Evolutionary conservation across 2,329 filamentous ascomycete genomes (phyloP).

Genomic region (Fusarium sp.): DNA sequence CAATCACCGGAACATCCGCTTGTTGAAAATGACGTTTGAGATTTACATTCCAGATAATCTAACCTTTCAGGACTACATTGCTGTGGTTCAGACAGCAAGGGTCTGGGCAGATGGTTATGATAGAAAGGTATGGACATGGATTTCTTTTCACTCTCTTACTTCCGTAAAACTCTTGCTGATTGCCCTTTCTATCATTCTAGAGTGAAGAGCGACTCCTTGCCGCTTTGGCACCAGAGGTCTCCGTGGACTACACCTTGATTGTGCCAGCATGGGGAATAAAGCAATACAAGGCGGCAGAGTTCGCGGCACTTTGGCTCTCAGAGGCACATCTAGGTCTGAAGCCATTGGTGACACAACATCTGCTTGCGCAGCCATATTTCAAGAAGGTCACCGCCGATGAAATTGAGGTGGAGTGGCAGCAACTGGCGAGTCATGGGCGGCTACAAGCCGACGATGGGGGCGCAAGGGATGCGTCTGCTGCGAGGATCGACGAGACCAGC

Average conservation of each 20-base stretch:
- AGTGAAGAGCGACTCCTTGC: neutral
- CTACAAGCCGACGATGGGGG: fast-evolving
- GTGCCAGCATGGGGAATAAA: neutral
- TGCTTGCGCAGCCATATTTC: neutral
- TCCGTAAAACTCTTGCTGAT: too few species aligned
- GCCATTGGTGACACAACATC: neutral
- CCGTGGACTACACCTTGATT: neutral
- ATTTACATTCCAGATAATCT: neutral
- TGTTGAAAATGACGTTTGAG: neutral
- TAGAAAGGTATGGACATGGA: neutral
- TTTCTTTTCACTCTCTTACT: too few species aligned
- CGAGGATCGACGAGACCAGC: neutral
- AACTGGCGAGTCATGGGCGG: neutral
- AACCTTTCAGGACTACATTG: neutral
- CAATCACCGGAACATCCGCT: neutral
- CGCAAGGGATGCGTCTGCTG: neutral
- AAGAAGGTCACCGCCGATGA: neutral
- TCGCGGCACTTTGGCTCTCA: neutral
- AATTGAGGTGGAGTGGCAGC: neutral
- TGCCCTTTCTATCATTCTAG: neutral
- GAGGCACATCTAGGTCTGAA: neutral
- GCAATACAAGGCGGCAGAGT: neutral
- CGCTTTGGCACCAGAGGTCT: neutral
- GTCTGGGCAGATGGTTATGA: neutral
- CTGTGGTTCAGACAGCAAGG: neutral